Base-by-base conservation (phyloP, 371 early-diverging fungal species). In the Smittium culicis region DNA sequence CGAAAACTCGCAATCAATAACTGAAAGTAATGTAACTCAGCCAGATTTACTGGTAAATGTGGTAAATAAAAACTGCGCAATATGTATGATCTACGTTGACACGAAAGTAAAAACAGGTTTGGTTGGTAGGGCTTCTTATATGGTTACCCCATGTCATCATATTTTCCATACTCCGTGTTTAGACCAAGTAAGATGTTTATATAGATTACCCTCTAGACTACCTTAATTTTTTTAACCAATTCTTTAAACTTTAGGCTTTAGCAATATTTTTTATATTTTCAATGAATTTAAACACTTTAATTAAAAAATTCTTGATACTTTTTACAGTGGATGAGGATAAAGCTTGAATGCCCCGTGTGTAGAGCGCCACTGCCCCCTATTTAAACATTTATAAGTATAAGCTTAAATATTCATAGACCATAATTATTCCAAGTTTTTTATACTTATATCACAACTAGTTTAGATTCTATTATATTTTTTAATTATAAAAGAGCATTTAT, bases 81-180 rank as follows among this genome's bases (percentile, higher is more conserved):
- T 90, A n/a, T 90, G 91, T 68, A 84, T 89, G 80, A 70, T 79
- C 25, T 80, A 83, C 0, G 80, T 87, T n/a, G 85, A 83, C 58
- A 75, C 78, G 0, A 64, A 73, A 0, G 34, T 72, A 31, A 45
- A 70, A 25, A 35, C 72, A 2, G 74, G 71, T 14, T 73, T 32
- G 64, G 80, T 78, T 24, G 79, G 81, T 54, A 72, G 84, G 61
- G 70, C 82, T 24, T 76, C 77, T 25, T 89, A 90, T 67, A 90
- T 90, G 88, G 73, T 90, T 55, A 91, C 91, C 30, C 92, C 90
- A 0, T 91, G 90, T 73, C 84, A 86, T 20, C 91, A 89, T 68
- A 68, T 89, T 35, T 91, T 88, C 75, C 90, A 90, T 73, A 83
- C 87, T 0, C 84, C 85, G n/a, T 91, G 90, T 68, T 69, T 90